These are phyloP conservation scores for Strobilomyces confusus DNA, from an alignment of 768 basidiomycete species.

Conservation along the genomic window DNA sequence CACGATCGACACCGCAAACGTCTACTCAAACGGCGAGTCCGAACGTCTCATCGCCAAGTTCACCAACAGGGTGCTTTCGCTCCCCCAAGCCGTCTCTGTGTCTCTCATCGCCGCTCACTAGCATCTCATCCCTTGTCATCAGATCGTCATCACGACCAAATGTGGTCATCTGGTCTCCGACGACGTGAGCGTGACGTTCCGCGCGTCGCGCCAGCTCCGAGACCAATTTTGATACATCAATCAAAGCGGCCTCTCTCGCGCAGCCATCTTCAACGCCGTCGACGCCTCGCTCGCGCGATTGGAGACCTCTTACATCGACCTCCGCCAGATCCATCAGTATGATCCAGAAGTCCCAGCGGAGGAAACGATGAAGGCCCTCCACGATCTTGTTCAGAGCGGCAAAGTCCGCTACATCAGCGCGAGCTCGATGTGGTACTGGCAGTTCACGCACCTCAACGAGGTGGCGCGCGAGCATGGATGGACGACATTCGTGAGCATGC, in stretches of 20 bases:
- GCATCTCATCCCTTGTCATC: constrained; percentile 30
- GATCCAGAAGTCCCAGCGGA: constrained; percentile 35
- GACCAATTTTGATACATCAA: constrained; percentile 23
- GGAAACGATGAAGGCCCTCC: constrained; percentile 50
- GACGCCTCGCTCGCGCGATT: constrained; percentile 35
- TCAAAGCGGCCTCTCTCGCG: constrained; percentile 32
- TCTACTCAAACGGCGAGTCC: constrained; percentile 14
- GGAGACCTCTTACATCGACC: constrained; percentile 34
- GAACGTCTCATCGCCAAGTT: too few species aligned
- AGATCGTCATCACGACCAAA: constrained; percentile 32
- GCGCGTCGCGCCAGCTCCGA: background rate
- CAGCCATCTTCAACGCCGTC: constrained; percentile 34
- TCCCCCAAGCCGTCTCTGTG: constrained; percentile 6
- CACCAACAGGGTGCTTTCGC: background rate
- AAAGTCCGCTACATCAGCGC: constrained; percentile 52
- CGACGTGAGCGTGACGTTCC: background rate
- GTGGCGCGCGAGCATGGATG: constrained; percentile 42
- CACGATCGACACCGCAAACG: constrained; percentile 19
- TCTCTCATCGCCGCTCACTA: constrained; percentile 37
- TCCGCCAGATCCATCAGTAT: constrained; percentile 44
- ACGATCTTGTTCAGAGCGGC: too few species aligned
- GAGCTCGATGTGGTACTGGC: constrained; percentile 45
- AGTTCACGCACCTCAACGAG: constrained; percentile 42
- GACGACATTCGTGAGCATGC: constrained; percentile 55
- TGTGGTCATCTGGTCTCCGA: constrained; percentile 17